Conservation (phyloP, 139 green algal species). For the Asterochloris sp. region DNA sequence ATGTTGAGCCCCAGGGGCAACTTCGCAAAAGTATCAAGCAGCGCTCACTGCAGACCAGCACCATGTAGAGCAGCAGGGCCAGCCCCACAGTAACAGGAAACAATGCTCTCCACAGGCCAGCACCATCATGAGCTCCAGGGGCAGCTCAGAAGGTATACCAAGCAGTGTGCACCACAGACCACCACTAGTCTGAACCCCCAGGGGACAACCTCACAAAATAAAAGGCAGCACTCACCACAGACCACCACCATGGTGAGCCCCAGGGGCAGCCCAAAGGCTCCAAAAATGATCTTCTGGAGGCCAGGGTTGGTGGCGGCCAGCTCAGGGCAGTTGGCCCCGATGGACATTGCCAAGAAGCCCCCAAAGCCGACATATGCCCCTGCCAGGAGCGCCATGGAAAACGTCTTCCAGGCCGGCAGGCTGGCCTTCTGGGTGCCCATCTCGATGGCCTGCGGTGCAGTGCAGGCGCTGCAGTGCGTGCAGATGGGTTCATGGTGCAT, state of each 20-base stretch:
- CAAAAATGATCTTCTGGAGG: conserved; percentile 37
- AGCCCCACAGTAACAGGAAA: no score
- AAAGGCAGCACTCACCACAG: background rate
- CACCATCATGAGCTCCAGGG: no score
- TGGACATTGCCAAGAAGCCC: conserved; percentile 53
- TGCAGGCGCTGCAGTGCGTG: no score
- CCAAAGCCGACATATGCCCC: conserved; percentile 72
- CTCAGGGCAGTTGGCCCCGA: conserved; percentile 52
- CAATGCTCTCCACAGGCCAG: no score
- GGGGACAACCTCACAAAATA: conserved; percentile 30
- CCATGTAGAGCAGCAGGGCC: background rate
- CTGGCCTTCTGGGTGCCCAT: conserved; percentile 20
- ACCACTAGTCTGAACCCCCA: background rate
- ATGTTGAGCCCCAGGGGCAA: background rate
- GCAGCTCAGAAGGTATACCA: background rate
- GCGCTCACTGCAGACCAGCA: conserved; percentile 7
- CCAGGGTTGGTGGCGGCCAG: conserved; percentile 49
- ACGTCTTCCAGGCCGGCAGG: conserved; percentile 16
- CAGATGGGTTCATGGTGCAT: no score
- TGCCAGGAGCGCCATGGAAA: conserved; percentile 47
- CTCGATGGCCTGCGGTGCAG: conserved; percentile 10
- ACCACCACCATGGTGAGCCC: conserved; percentile 3
- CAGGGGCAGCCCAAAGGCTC: conserved; percentile 22
- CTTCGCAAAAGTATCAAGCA: conserved; percentile 44
- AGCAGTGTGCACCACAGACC: background rate